Evolutionary conservation across 2,329 filamentous ascomycete species (phyloP), one percentile per base, ranked within the genome.

Genomic region (Cordyceps tenuipes): DNA sequence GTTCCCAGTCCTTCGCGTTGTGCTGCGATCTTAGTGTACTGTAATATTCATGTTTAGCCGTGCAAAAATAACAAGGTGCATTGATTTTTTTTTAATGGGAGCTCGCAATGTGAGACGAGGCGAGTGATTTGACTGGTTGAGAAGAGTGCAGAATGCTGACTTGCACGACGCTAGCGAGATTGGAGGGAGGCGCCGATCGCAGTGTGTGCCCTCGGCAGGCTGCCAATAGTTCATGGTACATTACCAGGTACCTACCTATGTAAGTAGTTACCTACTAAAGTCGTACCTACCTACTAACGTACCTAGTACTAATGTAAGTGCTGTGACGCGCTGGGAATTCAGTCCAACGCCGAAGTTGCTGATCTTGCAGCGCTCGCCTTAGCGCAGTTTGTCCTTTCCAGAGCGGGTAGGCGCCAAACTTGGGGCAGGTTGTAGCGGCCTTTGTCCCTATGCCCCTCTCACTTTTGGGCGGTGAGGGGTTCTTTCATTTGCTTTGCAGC

Each of bases 381-480:
- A 21, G 41, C 41, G 41, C 41, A 7, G 41, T 43, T n/a, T 43
- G 41, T 15, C 41, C 17, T n/a, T 17, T n/a, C 15, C 41, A 5
- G 17, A 43, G 41, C 41, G 41, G 39, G 39, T 17, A 7, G 13
- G 34, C 34, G 51, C 51, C 31, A 53, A 43, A 15, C 15, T 12
- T 29, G 5, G 23, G 23, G 23, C 29, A 29, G 5, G 29, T 29
- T 47, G 26, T 21, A 43, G 56, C 34, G 56, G 17, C 43, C 34
- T 49, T 61, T 56, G 36, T 46, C 17, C 39, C 48, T 51, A 9
- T 34, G 19, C 59, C 59, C 52, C 48, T 48, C 59, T 26, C 52
- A 31, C 21, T 51, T 52, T 51, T 39, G 53, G 59, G 59, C 59
- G 59, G 59, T 61, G 59, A 61, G 59, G 59, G 59, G 59, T 56